phyloP scores from a whole-genome alignment of 2,329 filamentous ascomycete species.

The Aspergillus hiratsukae region DNA sequence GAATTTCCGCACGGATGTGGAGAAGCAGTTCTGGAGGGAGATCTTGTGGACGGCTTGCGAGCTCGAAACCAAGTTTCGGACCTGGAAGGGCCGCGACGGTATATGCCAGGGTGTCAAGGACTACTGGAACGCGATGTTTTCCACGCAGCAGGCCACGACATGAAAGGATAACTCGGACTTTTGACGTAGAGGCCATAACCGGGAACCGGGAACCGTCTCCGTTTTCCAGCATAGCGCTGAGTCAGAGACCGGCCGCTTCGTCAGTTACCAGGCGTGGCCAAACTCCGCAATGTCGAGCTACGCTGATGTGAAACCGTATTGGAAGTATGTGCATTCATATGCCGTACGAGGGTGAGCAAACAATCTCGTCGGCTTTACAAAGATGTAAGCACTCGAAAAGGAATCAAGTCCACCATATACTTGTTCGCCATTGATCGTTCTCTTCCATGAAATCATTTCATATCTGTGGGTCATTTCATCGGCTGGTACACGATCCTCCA shows the following conservation, averaged over 20 bases:
- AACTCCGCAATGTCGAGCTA: background rate
- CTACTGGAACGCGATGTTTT: conserved; percentile 35
- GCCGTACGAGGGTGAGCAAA: background rate
- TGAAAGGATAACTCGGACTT: background rate
- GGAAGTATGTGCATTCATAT: background rate
- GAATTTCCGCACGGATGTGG: conserved; percentile 33
- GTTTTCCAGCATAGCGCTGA: no score
- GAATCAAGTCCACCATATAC: background rate
- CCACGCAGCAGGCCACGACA: background rate
- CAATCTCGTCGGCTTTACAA: background rate
- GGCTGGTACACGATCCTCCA: background rate
- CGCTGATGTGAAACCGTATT: background rate
- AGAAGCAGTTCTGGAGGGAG: conserved; percentile 36
- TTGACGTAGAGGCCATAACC: background rate
- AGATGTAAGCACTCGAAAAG: background rate
- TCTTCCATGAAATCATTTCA: background rate
- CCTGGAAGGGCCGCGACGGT: conserved; percentile 28
- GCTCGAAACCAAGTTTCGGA: conserved; percentile 29
- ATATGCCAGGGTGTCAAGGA: conserved; percentile 30
- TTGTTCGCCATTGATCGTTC: background rate
- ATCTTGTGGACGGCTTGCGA: conserved; percentile 37
- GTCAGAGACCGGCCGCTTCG: background rate
- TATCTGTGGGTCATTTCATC: background rate
- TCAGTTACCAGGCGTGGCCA: background rate
- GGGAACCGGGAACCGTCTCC: background rate